These are phyloP conservation scores for Daphne laureola DNA, from an alignment of 441 rosid genomes.

Conservation along the genomic window DNA sequence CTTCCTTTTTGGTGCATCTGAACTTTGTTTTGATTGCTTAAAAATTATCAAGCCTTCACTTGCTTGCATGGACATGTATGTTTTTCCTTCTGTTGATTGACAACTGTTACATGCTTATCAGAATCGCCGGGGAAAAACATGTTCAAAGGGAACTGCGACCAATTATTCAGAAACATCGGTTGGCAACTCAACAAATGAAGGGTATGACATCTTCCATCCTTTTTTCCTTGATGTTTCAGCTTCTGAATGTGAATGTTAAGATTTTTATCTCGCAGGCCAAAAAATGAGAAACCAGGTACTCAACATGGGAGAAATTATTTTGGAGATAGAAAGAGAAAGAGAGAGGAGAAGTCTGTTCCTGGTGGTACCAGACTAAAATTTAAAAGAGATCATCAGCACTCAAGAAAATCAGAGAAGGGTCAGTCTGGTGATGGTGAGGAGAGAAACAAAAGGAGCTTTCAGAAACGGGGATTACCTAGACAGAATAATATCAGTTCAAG, in stretches of 20 bases:
- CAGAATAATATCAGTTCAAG: constrained; percentile 9
- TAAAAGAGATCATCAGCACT: constrained; percentile 15
- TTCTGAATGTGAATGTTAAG: background rate
- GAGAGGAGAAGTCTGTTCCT: constrained; percentile 17
- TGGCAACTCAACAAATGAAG: constrained; percentile 19
- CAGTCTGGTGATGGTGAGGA: constrained; percentile 9
- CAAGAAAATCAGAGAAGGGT: constrained; percentile 14
- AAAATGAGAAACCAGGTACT: constrained; percentile 13
- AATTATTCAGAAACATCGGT: constrained; percentile 11
- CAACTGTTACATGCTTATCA: constrained; percentile 15
- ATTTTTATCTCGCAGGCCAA: constrained; percentile 19
- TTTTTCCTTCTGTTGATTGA: background rate
- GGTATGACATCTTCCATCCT: constrained; percentile 23
- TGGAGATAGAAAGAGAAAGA: constrained; percentile 28
- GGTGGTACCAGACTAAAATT: constrained; percentile 13
- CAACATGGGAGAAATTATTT: constrained; percentile 11
- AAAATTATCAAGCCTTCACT: background rate
- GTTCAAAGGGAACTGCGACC: constrained; percentile 31
- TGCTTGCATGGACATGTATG: constrained; percentile 1
- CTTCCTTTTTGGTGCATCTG: background rate
- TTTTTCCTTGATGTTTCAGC: background rate
- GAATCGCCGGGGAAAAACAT: constrained; percentile 57
- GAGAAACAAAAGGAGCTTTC: constrained; percentile 6
- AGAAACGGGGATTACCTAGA: too few species aligned
- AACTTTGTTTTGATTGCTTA: constrained; percentile 1